Conservation (phyloP, 2,329 filamentous ascomycete genomes). For the Xylariaceae sp. region DNA sequence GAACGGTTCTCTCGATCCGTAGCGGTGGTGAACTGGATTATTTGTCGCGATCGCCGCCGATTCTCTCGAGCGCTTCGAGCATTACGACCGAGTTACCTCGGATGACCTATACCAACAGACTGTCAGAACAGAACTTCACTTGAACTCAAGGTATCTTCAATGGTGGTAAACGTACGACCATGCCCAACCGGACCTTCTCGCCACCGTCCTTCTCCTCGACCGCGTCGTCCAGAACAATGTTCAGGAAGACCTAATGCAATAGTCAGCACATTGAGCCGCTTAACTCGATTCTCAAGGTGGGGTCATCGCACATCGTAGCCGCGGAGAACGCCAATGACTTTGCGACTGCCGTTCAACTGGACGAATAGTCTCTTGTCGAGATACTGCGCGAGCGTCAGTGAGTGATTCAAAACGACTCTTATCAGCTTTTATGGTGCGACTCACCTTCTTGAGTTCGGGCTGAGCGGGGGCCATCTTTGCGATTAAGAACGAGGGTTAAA, state of each 20-base stretch:
- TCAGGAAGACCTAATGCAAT: constrained; percentile 76
- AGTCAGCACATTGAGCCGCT: constrained; percentile 19
- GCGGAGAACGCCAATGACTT: constrained; percentile 88
- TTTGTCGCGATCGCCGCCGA: constrained; percentile 52
- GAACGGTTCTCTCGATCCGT: constrained; percentile 3
- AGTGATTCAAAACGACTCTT: constrained; percentile 11
- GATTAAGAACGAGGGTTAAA: neutral
- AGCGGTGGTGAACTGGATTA: constrained; percentile 14
- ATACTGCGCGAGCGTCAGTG: constrained; percentile 56
- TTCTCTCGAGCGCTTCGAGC: constrained; percentile 76
- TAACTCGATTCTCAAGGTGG: neutral
- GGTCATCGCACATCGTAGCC: constrained; percentile 78
- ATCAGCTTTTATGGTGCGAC: neutral
- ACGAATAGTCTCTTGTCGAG: constrained; percentile 99
- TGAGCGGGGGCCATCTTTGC: constrained; percentile 92
- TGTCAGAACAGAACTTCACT: constrained; percentile 24
- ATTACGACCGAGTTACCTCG: constrained; percentile 98
- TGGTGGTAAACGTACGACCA: constrained; percentile 64
- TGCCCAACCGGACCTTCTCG: constrained; percentile 84
- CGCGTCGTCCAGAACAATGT: constrained; percentile 95
- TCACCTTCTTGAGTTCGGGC: constrained; percentile 96
- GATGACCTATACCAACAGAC: constrained; percentile 61
- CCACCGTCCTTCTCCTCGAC: constrained; percentile 90
- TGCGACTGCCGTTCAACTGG: constrained; percentile 94
- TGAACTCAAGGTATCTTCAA: neutral